These are phyloP conservation scores for Globisporangium orthogonon DNA, from an alignment of 352 stramenopile genomes.

Conservation along the genomic window DNA sequence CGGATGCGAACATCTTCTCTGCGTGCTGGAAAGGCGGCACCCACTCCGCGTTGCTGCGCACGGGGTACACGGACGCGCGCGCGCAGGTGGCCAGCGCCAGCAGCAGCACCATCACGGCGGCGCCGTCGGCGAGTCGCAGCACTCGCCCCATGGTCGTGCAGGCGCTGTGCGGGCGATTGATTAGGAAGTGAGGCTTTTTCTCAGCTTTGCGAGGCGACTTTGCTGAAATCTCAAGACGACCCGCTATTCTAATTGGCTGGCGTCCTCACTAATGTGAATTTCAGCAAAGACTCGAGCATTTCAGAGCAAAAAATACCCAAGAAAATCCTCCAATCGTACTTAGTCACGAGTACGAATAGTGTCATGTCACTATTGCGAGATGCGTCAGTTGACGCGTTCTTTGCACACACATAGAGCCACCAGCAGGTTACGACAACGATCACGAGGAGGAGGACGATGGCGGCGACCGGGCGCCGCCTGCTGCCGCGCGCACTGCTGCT, in stretches of 20 bases:
- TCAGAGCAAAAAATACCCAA: too few relatives aligned
- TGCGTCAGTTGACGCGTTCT: too few relatives aligned
- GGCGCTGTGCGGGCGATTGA: neutral
- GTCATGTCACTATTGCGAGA: too few relatives aligned
- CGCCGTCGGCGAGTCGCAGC: neutral
- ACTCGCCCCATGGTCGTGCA: neutral
- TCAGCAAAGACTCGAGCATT: too few relatives aligned
- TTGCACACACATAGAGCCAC: too few relatives aligned
- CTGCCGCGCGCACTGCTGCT: conserved; percentile 25
- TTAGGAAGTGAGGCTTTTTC: neutral
- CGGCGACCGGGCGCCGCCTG: neutral
- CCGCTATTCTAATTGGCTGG: neutral
- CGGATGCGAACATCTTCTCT: conserved; percentile 81
- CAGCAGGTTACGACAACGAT: too few relatives aligned
- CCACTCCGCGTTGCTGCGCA: conserved; percentile 57
- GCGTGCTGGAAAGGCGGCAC: conserved; percentile 76
- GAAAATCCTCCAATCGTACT: too few relatives aligned
- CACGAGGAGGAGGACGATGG: neutral
- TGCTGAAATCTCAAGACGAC: neutral
- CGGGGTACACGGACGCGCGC: conserved; percentile 57
- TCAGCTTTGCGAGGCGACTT: neutral
- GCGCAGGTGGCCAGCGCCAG: neutral
- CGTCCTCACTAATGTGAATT: neutral
- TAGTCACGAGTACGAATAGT: too few relatives aligned
- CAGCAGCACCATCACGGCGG: neutral